Conservation (phyloP, 805 yeast species). For the Lachancea dasiensis region DNA sequence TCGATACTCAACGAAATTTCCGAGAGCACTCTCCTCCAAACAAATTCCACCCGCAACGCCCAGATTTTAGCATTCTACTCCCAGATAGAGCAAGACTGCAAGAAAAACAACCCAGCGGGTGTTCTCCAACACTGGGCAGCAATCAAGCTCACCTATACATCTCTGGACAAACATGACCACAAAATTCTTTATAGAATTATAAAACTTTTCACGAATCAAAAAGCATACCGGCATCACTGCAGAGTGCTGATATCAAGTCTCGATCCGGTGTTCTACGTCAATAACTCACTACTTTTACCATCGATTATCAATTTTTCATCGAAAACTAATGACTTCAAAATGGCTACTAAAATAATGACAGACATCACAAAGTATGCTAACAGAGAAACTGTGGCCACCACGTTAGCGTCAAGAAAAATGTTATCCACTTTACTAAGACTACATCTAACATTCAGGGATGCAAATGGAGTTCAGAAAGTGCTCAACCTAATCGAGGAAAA, state of each 20-base stretch:
- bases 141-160: constrained; percentile 15
- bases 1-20: constrained; percentile 14
- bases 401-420: constrained; percentile 19
- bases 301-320: constrained; percentile 20
- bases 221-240: constrained; percentile 18
- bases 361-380: constrained; percentile 17
- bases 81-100: constrained; percentile 20
- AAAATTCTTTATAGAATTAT: constrained; percentile 23
- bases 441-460: constrained; percentile 27
- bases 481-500: constrained; percentile 19
- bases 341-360: constrained; percentile 19
- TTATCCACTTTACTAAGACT: constrained; percentile 21
- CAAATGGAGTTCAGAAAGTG: constrained; percentile 25
- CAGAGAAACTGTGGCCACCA: constrained; percentile 13
- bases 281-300: constrained; percentile 24
- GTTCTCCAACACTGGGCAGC: constrained; percentile 21
- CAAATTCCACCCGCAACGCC: constrained; percentile 9
- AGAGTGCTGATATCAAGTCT: constrained; percentile 16
- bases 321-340: constrained; percentile 9
- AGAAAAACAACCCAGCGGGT: constrained; percentile 23
- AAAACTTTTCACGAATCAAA: constrained; percentile 18
- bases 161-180: constrained; percentile 21
- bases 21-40: constrained; percentile 1
- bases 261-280: constrained; percentile 21
- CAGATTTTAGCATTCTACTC: constrained; percentile 19